Evolutionary conservation across 2,329 filamentous ascomycete species (phyloP), one percentile per base, ranked within the genome.

Genomic region (Epichloe aotearoae): DNA sequence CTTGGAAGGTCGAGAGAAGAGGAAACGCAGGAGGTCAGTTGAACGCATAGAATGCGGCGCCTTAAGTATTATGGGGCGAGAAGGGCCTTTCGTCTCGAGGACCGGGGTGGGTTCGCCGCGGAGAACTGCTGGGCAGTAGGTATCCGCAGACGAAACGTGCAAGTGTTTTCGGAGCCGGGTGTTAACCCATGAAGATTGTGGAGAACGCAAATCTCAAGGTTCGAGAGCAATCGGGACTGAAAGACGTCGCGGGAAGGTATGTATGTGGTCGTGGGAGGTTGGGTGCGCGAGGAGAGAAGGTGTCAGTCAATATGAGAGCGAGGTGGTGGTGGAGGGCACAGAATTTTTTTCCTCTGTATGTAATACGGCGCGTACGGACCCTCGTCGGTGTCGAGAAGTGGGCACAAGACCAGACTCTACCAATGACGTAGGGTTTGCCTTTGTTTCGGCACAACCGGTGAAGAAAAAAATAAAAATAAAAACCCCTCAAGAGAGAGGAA

Each of bases 1-100:
- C 89, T 95, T 95, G 70, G 88, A 87, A 67, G 88, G 88, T 77
- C 93, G 65, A 40, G 65, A 93, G 67, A 88, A 94, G 62, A 95
- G 82, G 75, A 94, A 93, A 74, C 88, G 86, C 67, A 95, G 81
- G 65, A 94, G 82, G 72, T 94, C 87, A 74, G 84, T 86, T 70
- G 79, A 84, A 85, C 82, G 90, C 89, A 95, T 95, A 83, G 82
- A 87, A 80, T 36, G 51, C 33, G 30, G 40, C 40, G 37, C 43
- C 38, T 34, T 5, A 23, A 38, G 40, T 41, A 17, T 19, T 23
- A 3, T 23, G 41, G 38, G 36, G 49, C 20, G 20, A 36, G 41
- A 38, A 26, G 42, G 36, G 23, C 17, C 46, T 23, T 42, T 44
- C 14, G n/a, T 48, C 34, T 38, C 30, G 39, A 46, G 14, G 46